These are phyloP conservation scores for Calonectria henricotiae DNA, from an alignment of 2,329 filamentous ascomycete genomes.

Conservation along the genomic window DNA sequence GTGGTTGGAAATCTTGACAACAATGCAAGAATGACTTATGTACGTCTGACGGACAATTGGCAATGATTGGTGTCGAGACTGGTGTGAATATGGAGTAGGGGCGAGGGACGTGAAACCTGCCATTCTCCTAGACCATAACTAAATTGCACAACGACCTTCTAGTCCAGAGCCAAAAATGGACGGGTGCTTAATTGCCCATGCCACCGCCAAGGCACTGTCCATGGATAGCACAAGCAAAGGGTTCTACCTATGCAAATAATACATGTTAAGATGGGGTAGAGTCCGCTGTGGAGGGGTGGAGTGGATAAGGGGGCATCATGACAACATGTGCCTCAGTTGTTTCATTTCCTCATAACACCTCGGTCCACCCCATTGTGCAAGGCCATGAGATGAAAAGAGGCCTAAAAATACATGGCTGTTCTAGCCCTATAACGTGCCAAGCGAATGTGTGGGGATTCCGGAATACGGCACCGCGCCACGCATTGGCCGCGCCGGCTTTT, in stretches of 20 bases:
- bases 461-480: slow-evolving; percentile 23
- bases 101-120: too few species aligned
- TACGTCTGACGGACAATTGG: background rate
- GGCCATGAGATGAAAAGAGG: background rate
- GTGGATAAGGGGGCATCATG: slow-evolving; percentile 21
- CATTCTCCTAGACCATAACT: too few species aligned
- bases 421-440: slow-evolving; percentile 24
- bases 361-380: background rate
- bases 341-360: background rate
- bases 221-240: background rate
- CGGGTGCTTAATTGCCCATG: background rate
- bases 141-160: background rate
- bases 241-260: background rate
- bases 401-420: slow-evolving; percentile 3
- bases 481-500: slow-evolving; percentile 31
- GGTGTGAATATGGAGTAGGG: background rate
- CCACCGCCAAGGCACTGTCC: background rate
- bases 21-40: too few species aligned
- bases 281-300: slow-evolving; percentile 6
- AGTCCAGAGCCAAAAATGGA: too few species aligned
- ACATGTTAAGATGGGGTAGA: background rate
- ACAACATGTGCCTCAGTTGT: slow-evolving; percentile 5
- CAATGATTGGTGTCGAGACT: background rate
- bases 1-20: background rate
- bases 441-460: slow-evolving; percentile 3